Conservation (phyloP, 768 basidiomycete genomes). For the Leccinum subgranulosum region DNA sequence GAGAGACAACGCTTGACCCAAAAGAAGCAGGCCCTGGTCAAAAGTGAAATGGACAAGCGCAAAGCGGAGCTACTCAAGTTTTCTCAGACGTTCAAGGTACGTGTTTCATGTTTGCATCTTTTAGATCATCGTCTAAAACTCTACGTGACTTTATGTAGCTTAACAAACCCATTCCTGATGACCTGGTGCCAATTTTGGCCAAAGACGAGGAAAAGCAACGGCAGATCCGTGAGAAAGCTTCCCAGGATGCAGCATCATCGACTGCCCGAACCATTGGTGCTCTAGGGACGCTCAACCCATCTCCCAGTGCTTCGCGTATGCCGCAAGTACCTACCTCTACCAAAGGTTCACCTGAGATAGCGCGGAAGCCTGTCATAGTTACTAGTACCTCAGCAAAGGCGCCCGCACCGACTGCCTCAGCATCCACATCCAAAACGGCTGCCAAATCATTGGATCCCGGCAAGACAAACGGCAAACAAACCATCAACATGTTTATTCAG, state of each 20-base stretch:
- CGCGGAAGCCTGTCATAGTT: slow-evolving; percentile 27
- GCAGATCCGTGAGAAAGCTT: slow-evolving; percentile 75
- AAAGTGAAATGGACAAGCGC: slow-evolving; percentile 92
- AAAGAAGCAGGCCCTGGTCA: slow-evolving; percentile 85
- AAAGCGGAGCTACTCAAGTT: slow-evolving; percentile 93
- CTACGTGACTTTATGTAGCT: slow-evolving; percentile 45
- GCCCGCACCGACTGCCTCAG: slow-evolving; percentile 26
- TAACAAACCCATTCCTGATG: slow-evolving; percentile 93
- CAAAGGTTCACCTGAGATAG: slow-evolving; percentile 30
- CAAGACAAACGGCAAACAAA: slow-evolving; percentile 42
- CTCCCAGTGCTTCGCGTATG: slow-evolving; percentile 47
- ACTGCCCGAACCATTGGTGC: slow-evolving; percentile 70
- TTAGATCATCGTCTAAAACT: not conserved
- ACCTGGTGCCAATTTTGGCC: slow-evolving; percentile 87
- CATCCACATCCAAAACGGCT: slow-evolving; percentile 30
- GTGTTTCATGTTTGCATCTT: slow-evolving; percentile 12
- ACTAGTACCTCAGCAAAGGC: slow-evolving; percentile 25
- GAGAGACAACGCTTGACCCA: slow-evolving; percentile 89
- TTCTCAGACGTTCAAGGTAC: slow-evolving; percentile 90
- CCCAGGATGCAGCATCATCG: slow-evolving; percentile 59
- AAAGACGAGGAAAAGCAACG: slow-evolving; percentile 93
- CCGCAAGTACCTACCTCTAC: slow-evolving; percentile 30
- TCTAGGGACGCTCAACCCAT: slow-evolving; percentile 35
- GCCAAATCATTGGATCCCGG: slow-evolving; percentile 30
- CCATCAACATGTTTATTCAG: slow-evolving; percentile 77